Evolutionary conservation across 2,329 filamentous ascomycete genomes (phyloP).

Genomic region (Exophiala bonariae): DNA sequence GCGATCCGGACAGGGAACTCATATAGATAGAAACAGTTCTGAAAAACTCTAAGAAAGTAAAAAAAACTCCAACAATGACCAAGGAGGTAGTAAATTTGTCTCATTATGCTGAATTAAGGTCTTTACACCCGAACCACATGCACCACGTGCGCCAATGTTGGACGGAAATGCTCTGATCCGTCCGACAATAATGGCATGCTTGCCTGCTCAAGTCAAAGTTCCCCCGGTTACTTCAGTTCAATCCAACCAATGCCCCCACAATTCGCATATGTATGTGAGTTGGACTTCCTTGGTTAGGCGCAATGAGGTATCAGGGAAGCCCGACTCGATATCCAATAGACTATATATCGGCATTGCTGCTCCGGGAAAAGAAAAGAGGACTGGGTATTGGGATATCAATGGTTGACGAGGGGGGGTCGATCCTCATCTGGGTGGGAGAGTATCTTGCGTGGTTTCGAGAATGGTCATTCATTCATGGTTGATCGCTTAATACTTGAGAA

Average conservation of each 20-base stretch:
- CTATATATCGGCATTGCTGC: constrained; percentile 2
- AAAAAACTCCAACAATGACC: not conserved
- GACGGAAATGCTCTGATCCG: constrained; percentile 18
- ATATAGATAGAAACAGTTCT: no score
- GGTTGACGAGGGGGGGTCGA: constrained; percentile 21
- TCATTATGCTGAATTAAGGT: constrained; percentile 27
- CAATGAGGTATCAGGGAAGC: no score
- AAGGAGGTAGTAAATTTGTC: constrained; percentile 10
- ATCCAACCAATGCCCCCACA: constrained; percentile 10
- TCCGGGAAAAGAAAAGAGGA: constrained; percentile 16
- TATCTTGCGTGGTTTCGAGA: constrained; percentile 29
- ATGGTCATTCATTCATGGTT: constrained; percentile 4
- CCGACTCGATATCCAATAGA: not conserved
- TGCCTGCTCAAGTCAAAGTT: no score
- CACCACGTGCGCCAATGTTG: constrained; percentile 18
- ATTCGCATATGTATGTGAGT: constrained; percentile 1
- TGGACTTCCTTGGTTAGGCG: no score
- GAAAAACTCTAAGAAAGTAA: no score
- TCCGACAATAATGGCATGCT: constrained; percentile 21
- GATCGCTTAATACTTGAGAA: constrained; percentile 74
- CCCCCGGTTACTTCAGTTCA: constrained; percentile 2
- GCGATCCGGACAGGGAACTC: no score
- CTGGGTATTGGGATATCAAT: constrained; percentile 26
- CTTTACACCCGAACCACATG: constrained; percentile 18
- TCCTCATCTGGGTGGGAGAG: constrained; percentile 18